phyloP scores from a whole-genome alignment of 106 monocot species.

The Apostasia ramifera region DNA sequence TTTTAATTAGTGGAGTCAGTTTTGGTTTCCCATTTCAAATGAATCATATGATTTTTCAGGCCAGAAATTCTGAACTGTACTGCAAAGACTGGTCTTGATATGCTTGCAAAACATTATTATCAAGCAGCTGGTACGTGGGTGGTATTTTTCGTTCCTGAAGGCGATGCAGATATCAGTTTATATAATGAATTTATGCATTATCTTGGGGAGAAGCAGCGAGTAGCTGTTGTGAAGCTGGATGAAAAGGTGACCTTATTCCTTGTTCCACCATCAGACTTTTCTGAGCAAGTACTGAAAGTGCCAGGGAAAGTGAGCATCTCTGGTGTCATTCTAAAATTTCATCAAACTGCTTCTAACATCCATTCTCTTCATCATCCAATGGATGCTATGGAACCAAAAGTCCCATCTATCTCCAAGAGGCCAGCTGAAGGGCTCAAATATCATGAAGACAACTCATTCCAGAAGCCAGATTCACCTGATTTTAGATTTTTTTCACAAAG shows the following conservation, averaged over 20 bases:
- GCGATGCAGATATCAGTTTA: constrained; percentile 72
- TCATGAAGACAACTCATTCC: constrained; percentile 23
- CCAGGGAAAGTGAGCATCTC: constrained; percentile 97
- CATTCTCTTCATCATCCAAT: constrained; percentile 32
- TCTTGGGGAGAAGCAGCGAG: constrained; percentile 84
- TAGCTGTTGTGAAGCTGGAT: constrained; percentile 80
- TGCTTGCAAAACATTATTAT: constrained; percentile 92
- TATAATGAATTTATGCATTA: constrained; percentile 97
- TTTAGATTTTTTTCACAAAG: constrained; percentile 22
- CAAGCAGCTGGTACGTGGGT: constrained; percentile 84
- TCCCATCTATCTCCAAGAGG: constrained; percentile 3
- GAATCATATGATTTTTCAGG: constrained; percentile 27
- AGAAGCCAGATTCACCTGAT: constrained; percentile 28
- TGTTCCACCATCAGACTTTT: constrained; percentile 92
- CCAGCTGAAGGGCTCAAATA: constrained; percentile 7
- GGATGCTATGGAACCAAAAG: constrained; percentile 25
- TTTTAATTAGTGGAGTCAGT: too few relatives aligned
- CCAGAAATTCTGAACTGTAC: constrained; percentile 84
- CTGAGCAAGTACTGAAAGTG: constrained; percentile 85
- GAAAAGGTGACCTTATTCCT: constrained; percentile 87
- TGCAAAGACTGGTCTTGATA: constrained; percentile 92
- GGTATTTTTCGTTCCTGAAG: constrained; percentile 94
- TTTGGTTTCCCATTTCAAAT: too few relatives aligned
- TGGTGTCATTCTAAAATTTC: constrained; percentile 78
- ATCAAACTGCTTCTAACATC: constrained; percentile 39